These are phyloP conservation scores for Cordyceps pruinosa DNA, from an alignment of 2,329 filamentous ascomycete genomes.

Conservation along the genomic window DNA sequence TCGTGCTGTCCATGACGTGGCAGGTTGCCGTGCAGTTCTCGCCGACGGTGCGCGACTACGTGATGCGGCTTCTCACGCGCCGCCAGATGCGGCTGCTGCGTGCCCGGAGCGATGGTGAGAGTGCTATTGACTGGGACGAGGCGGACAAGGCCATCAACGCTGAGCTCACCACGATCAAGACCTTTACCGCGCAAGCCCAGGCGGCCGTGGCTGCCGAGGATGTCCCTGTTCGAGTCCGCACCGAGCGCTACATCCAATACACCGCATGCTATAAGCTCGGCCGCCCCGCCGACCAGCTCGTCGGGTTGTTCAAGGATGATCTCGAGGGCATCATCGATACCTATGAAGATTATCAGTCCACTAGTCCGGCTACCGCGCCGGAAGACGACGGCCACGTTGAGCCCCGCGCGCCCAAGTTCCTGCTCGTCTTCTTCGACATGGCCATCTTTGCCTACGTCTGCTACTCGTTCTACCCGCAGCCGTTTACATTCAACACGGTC, in stretches of 20 bases:
- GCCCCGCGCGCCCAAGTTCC: slow-evolving; percentile 16
- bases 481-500: slow-evolving; percentile 19
- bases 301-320: slow-evolving; percentile 17
- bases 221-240: slow-evolving; percentile 15
- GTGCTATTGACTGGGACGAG: slow-evolving; percentile 12
- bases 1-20: slow-evolving; percentile 17
- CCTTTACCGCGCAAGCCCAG: neutral
- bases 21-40: slow-evolving; percentile 17
- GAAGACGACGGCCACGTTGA: slow-evolving; percentile 15
- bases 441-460: slow-evolving; percentile 18
- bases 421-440: slow-evolving; percentile 17
- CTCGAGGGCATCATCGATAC: slow-evolving; percentile 17
- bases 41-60: slow-evolving; percentile 13
- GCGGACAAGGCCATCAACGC: slow-evolving; percentile 12
- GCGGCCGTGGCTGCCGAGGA: neutral
- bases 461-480: slow-evolving; percentile 18
- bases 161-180: slow-evolving; percentile 13
- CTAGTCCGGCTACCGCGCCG: neutral
- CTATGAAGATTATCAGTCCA: slow-evolving; percentile 16
- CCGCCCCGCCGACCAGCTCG: slow-evolving; percentile 17
- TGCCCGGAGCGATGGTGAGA: neutral
- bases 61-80: slow-evolving; percentile 13
- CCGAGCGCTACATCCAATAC: slow-evolving; percentile 17
- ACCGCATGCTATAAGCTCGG: slow-evolving; percentile 15
- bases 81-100: slow-evolving; percentile 14